A percentile compares a stretch with the other conserved stretches of the same genome.
Evolutionary conservation across 805 yeast genomes (phyloP).

Genomic region (Komagataella mondaviorum): DNA sequence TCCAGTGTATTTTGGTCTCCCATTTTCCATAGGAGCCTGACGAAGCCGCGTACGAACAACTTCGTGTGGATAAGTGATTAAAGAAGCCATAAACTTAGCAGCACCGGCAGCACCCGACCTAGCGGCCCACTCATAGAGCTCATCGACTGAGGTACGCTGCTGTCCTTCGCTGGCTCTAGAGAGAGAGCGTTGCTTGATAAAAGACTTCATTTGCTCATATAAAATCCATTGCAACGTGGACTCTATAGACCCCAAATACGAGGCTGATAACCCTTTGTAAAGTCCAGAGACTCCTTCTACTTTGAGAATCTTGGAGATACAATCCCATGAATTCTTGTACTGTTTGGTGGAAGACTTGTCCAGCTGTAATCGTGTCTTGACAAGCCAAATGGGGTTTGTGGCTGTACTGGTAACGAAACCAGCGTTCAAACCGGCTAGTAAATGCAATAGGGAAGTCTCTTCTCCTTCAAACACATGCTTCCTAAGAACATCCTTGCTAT

Average conservation of each 20-base stretch:
- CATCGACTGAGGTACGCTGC: slow-evolving; percentile 39
- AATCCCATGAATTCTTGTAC: slow-evolving; percentile 80
- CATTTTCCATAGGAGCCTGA: slow-evolving; percentile 80
- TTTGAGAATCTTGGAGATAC: slow-evolving; percentile 52
- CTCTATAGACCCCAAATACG: slow-evolving; percentile 87
- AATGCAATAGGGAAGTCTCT: slow-evolving; percentile 77
- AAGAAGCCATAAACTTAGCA: slow-evolving; percentile 86
- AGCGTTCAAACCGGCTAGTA: slow-evolving; percentile 78
- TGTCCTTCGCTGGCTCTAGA: slow-evolving; percentile 19
- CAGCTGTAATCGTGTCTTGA: slow-evolving; percentile 86
- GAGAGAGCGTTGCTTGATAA: slow-evolving; percentile 40
- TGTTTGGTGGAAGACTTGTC: slow-evolving; percentile 55
- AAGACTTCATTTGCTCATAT: slow-evolving; percentile 83
- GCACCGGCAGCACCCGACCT: slow-evolving; percentile 96
- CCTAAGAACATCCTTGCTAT: slow-evolving; percentile 70
- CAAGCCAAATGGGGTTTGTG: slow-evolving; percentile 96
- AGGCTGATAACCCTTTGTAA: slow-evolving; percentile 87
- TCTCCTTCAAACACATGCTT: slow-evolving; percentile 53
- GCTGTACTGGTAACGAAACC: slow-evolving; percentile 93
- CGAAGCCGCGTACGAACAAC: slow-evolving; percentile 91
- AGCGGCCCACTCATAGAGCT: slow-evolving; percentile 81
- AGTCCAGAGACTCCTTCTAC: slow-evolving; percentile 73
- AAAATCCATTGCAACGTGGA: slow-evolving; percentile 93
- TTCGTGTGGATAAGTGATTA: slow-evolving; percentile 93
- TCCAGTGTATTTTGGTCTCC: slow-evolving; percentile 81